A percentile compares a stretch with the other conserved stretches of the same genome.
Evolutionary conservation across 441 rosid species (phyloP).

Genomic region (Pelargonium australe): DNA sequence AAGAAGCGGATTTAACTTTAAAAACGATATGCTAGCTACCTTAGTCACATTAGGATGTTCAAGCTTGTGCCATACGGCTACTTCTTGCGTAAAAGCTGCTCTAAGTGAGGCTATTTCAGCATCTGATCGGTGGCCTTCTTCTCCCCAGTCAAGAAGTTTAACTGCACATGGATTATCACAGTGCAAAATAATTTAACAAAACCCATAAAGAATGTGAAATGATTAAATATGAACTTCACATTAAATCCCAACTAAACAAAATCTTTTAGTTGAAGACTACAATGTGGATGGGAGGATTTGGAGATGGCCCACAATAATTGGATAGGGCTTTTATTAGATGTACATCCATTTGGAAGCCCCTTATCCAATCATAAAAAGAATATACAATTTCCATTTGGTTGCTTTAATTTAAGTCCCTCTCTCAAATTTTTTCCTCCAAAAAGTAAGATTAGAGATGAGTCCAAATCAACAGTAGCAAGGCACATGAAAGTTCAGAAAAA

Average conservation of each 20-base stretch:
- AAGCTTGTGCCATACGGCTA: constrained; percentile 73
- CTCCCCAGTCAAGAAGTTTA: constrained; percentile 73
- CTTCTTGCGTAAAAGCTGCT: constrained; percentile 69
- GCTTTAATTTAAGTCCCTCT: background rate
- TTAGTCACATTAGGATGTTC: constrained; percentile 70
- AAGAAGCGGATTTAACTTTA: background rate
- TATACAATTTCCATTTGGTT: background rate
- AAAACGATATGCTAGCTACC: constrained; percentile 22
- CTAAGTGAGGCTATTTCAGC: constrained; percentile 67
- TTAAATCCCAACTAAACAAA: background rate
- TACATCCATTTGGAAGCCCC: constrained; percentile 26
- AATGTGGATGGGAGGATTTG: background rate
- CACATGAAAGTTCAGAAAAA: constrained; percentile 34
- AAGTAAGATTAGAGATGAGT: constrained; percentile 17
- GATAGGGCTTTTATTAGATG: constrained; percentile 12
- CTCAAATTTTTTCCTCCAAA: constrained; percentile 19
- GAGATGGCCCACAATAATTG: constrained; percentile 9
- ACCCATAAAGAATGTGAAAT: background rate
- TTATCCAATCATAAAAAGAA: background rate
- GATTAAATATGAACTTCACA: background rate
- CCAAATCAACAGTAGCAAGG: constrained; percentile 19
- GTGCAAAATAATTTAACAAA: constrained; percentile 8
- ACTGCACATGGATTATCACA: constrained; percentile 31
- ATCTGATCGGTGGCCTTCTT: constrained; percentile 64
- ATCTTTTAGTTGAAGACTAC: background rate